Evolutionary conservation across 495 filamentous ascomycete species (phyloP), one percentile per base, ranked within the genome.

Genomic region (Amphirosellinia nigrospora): DNA sequence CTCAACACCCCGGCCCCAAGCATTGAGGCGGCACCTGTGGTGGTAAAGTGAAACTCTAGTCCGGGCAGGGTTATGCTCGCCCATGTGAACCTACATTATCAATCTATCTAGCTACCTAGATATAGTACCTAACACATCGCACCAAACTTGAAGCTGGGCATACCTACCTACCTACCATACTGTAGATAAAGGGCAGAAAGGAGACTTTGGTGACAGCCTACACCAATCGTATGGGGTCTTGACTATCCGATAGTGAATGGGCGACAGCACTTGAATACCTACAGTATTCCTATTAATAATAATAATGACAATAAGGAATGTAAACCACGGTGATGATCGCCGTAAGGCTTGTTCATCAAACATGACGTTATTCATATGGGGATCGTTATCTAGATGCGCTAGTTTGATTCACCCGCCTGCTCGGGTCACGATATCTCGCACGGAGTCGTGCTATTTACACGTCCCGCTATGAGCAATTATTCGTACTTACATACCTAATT

Each of bases 11-110:
- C 59, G 21, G 59, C 58, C 60, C 28, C 23, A 69, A 53, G 58
- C 67, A 69, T 46, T 53, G 58, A 23, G 48, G 50, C 53, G 52
- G 53, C 43, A 68, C 26, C 26, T 48, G 39, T 64, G 66, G 48
- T 45, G 45, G 59, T 56, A 58, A 70, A 64, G 46, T 70, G 68
- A 70, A 64, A 64, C 59, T 48, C 60, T 43, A 58, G 50, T 43
- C 38, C 23, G 38, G 64, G 36, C 43, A 34, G 63, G 45, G 19
- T 53, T 52, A 34, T 65, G 63, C 36, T 61, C 21, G 28, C 36
- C 58, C 34, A 61, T 61, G 58, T 41, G 34, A n/a, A 16, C 36
- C 28, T 56, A n/a, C n/a, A n/a, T n/a, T n/a, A n/a, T n/a, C n/a
- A n/a, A n/a, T n/a, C n/a, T n/a, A n/a, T n/a, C n/a, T n/a, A n/a